Evolutionary conservation across 1,139 yeast genomes (phyloP), one percentile per base, ranked within the genome.

Genomic region (Candida sp.): DNA sequence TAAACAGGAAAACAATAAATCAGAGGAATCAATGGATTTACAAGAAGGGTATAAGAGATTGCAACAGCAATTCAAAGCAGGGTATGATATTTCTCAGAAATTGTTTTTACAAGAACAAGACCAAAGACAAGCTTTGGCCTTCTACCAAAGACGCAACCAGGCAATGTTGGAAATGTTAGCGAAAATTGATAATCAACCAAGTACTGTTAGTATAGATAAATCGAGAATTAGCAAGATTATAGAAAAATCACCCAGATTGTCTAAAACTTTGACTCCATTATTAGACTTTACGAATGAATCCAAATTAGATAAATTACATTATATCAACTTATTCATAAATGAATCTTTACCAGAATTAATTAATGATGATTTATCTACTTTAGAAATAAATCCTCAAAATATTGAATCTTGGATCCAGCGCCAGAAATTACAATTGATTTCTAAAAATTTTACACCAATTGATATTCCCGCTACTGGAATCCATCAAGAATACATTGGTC

Each of bases 321-420:
- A 51, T 21, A 29, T 56, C 8, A 53, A 58, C 44, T 42, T 57
- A 22, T 51, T 52, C 32, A 41, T 66, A 9, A 51, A 56, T 9
- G 78, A 73, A 45, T 49, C 61, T 23, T 54, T 72, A 1, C 68
- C 76, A 1, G 78, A 72, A 15, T 53, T 70, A 36, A 55, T 63
- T 11, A 57, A 63, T 38, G 77, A 73, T 46, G 78, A 73, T 45
- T 50, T 69, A 22, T 60, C 61, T 32, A 50, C 55, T 6, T 48
- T 67, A 1, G 73, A 70, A 47, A 49, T 57, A 22, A 73, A 73
- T 42, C 79, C 79, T 0, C 75, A 70, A 50, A 66, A 60, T 38
- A 53, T 62, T 3, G 74, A 69, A 33, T 53, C 61, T 47, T 73
- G 78, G 78, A 52, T 65, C 30, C 53, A 73, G 36, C 57, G 76